Percentiles rank a stretch among this genome's conserved stretches.
Evolutionary conservation across 495 filamentous ascomycete genomes (phyloP).

Genomic region (Lentithecium fluviatile): DNA sequence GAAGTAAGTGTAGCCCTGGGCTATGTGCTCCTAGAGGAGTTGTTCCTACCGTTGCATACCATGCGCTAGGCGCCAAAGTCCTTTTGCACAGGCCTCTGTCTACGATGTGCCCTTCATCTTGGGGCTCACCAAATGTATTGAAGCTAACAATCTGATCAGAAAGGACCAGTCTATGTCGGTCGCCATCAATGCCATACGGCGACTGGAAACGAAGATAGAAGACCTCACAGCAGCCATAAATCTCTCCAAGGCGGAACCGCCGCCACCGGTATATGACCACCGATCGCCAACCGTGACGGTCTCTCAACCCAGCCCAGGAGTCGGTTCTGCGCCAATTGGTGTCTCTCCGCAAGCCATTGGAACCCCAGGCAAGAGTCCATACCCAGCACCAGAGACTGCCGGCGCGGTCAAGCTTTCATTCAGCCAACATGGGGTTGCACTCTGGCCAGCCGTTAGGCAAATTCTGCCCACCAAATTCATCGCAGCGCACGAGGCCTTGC

Average conservation of each 20-base stretch:
- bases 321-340: not conserved
- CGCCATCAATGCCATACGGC: constrained; percentile 35
- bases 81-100: too few relatives aligned
- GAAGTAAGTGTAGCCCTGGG: constrained; percentile 25
- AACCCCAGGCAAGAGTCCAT: constrained; percentile 7
- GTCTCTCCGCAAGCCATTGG: constrained; percentile 9
- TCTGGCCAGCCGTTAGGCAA: constrained; percentile 30
- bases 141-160: not conserved
- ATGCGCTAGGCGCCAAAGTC: too few relatives aligned
- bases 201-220: constrained; percentile 32
- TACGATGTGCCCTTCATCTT: too few relatives aligned
- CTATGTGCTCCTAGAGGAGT: too few relatives aligned
- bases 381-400: not conserved
- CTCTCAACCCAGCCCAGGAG: constrained; percentile 11
- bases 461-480: constrained; percentile 18
- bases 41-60: too few relatives aligned
- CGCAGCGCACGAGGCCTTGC: constrained; percentile 6
- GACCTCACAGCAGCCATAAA: constrained; percentile 21
- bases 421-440: constrained; percentile 31
- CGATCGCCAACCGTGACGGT: constrained; percentile 6
- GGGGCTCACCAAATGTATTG: too few relatives aligned
- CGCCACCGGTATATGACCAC: not conserved
- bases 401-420: constrained; percentile 23
- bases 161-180: constrained; percentile 34
- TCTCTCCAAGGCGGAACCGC: not conserved